Evolutionary conservation across 2,329 filamentous ascomycete species (phyloP), one percentile per base, ranked within the genome.

Genomic region (Ophiostoma quercus): DNA sequence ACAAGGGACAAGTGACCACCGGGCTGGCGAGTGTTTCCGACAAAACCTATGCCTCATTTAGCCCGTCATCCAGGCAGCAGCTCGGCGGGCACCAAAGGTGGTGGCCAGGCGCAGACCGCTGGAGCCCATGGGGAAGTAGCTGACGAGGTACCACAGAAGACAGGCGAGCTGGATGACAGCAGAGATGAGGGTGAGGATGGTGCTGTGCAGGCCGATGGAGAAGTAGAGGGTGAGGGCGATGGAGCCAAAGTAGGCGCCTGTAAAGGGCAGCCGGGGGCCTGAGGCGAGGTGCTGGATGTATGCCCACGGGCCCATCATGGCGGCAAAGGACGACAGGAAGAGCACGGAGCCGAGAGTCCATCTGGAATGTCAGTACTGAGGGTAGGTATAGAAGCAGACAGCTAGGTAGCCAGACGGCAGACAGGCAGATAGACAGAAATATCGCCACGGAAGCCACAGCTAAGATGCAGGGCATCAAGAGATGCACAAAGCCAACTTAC

Each of bases 121-220:
- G 70, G 91, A 92, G 57, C 95, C 95, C 94, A 98, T 97, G 34
- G 95, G 95, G 76, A 98, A 98, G 80, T 99, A 99, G 80, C 92
- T 96, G 79, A 98, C 89, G 66, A 97, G 84, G 81, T 98, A 98
- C 94, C 94, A 98, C 66, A 92, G 74, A 73, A 98, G 83, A 73
- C 90, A 91, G 68, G 89, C 88, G 69, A 98, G 84, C 79, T 99
- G 95, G 74, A 94, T 82, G 71, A 97, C 84, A 72, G 92, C 89
- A 29, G 93, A 91, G 73, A 97, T 82, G 69, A 98, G 83, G 19
- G 95, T 98, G 73, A 98, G 87, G 72, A 96, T 81, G 57, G 91
- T 93, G 77, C 85, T 94, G 78, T 90, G 90, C 74, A 96, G 88
- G 77, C 93, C 93, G 75, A 97, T 83, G 70, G 94, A 90, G 80